A percentile compares a stretch with the other conserved stretches of the same genome.
Conservation (phyloP, 139 green algal genomes). For the Asterochloris sp. region DNA sequence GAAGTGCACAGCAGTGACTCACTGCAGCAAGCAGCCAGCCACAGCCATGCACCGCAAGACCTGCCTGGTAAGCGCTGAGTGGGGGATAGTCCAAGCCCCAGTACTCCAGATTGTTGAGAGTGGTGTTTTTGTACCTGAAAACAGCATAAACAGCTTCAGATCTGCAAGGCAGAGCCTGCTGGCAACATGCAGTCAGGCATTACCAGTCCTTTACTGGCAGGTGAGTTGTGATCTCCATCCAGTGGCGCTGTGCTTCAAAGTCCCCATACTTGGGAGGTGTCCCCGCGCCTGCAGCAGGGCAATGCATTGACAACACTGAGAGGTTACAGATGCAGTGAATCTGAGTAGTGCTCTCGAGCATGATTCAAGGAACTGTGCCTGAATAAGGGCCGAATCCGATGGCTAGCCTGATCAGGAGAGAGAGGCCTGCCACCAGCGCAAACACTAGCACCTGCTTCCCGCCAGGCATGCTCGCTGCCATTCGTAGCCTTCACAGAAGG, state of each 20-base stretch:
- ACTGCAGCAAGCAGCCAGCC: background rate
- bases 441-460: no score
- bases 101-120: constrained; percentile 67
- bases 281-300: constrained; percentile 41
- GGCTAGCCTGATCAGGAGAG: no score
- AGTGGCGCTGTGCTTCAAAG: constrained; percentile 98
- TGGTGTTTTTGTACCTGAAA: constrained; percentile 40
- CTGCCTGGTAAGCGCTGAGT: constrained; percentile 89
- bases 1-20: background rate
- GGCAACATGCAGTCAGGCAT: background rate
- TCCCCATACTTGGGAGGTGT: constrained; percentile 87
- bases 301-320: no score
- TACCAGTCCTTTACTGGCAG: constrained; percentile 80
- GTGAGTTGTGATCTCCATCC: constrained; percentile 96
- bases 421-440: no score
- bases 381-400: no score
- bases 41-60: background rate
- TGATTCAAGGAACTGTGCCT: no score
- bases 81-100: constrained; percentile 99
- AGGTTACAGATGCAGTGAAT: no score
- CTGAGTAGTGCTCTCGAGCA: no score
- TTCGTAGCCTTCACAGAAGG: no score
- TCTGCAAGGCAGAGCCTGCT: background rate
- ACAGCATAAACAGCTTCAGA: constrained; percentile 2
- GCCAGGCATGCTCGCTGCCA: no score